Evolutionary conservation across 371 early-diverging fungal genomes (phyloP), one percentile per base, ranked within the genome.

Genomic region (Mucor piriformis): DNA sequence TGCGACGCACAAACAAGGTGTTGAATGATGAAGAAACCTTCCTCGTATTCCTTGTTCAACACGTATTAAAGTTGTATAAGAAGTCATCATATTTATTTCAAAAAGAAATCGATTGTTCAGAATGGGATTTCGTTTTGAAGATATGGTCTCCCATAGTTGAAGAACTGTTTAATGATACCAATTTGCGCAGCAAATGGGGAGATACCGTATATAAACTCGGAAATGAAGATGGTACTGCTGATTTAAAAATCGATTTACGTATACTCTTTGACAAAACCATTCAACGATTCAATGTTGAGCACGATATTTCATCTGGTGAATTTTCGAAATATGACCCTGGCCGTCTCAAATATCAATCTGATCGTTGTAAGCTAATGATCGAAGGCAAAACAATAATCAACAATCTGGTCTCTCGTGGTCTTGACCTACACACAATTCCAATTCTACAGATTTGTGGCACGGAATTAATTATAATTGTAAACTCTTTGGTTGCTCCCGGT

Each of bases 161-260:
- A 46, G 48, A 56, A 47, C 20, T 56, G 13, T 47, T 56, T 47
- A 13, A 6, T 33, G 35, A 13, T 20, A 47, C 18, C 37, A 32
- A 56, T 3, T 47, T 56, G 35, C 46, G 32, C 2, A 21, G 47
- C n/a, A 56, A 56, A 20, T 54, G 55, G 55, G 56, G 47, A 11
- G 56, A 56, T 35, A 56, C 35, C 1, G 35, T 35, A 12, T 44
- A 18, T 12, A 15, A 42, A 54, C 6, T 33, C 8, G 46, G 25
- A 11, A 54, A 46, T 54, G 44, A 54, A 54, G 43, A 42, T 43
- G 27, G 46, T 11, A 29, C 32, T 18, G 15, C 20, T 11, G 23
- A 33, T 56, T 27, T 47, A 21, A 29, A 56, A 18, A 47, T 46
- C 13, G 56, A 54, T 33, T 3, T 54, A 20, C 44, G 32, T 4